These are phyloP conservation scores for Olyra latifolia DNA, from an alignment of 176 grass and related monocot species.

Conservation along the genomic window DNA sequence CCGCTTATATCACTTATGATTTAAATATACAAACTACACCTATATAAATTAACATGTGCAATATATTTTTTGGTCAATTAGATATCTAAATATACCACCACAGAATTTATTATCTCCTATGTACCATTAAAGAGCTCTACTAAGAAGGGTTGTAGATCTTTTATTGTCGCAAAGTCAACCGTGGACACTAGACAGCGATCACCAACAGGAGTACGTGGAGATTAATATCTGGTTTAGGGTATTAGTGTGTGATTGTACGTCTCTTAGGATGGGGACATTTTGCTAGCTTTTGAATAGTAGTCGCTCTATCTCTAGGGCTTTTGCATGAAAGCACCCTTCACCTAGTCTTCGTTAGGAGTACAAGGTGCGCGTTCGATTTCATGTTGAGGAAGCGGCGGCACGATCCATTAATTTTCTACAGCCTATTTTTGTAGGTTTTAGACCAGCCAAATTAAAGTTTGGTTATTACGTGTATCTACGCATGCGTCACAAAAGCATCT, in stretches of 20 bases:
- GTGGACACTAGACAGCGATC: not conserved
- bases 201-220: not conserved
- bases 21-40: too few species aligned
- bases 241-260: too few species aligned
- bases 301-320: not conserved
- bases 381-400: not conserved
- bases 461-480: not conserved
- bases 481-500: not conserved
- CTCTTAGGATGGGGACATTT: constrained; percentile 8
- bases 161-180: not conserved
- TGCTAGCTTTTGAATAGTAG: not conserved
- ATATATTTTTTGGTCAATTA: too few species aligned
- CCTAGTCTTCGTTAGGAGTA: constrained; percentile 27
- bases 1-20: too few species aligned
- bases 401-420: not conserved
- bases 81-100: too few species aligned
- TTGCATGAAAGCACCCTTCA: constrained; percentile 38
- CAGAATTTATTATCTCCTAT: too few species aligned
- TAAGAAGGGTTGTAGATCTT: not conserved
- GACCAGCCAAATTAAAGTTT: not conserved
- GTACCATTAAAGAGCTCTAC: too few species aligned
- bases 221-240: not conserved
- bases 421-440: not conserved
- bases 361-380: constrained; percentile 22
- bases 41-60: too few species aligned